A percentile compares a stretch with the other conserved stretches of the same genome.
Evolutionary conservation across 2,329 filamentous ascomycete genomes (phyloP).

Genomic region (Chaetomiaceae sp.): DNA sequence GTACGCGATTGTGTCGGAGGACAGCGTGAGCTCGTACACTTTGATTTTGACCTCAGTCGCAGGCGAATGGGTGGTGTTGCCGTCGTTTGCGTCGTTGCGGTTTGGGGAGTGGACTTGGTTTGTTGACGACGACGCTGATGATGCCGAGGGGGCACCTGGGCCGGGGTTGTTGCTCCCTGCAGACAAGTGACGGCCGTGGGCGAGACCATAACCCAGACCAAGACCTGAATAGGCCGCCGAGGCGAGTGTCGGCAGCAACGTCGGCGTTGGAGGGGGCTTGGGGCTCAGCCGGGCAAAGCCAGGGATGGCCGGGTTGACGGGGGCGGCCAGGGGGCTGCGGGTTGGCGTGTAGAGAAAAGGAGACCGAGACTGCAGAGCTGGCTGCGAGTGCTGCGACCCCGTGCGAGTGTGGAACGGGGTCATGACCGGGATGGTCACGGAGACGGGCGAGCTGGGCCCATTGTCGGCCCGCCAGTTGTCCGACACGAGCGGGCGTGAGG

Average conservation of each 20-base stretch:
- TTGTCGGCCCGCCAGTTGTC: constrained; percentile 13
- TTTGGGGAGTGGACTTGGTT: not conserved
- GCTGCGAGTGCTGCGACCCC: not conserved
- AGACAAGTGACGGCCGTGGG: constrained; percentile 2
- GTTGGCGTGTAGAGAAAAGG: not conserved
- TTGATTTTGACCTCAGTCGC: no score
- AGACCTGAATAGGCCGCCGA: not conserved
- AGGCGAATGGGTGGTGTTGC: not conserved
- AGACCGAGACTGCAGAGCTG: not conserved
- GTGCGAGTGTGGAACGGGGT: not conserved
- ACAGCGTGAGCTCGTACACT: constrained; percentile 28
- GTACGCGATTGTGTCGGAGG: constrained; percentile 40
- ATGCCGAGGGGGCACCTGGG: not conserved
- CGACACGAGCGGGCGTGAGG: constrained; percentile 7
- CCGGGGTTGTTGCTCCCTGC: not conserved
- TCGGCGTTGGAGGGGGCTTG: constrained; percentile 3
- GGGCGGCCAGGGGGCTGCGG: constrained; percentile 3
- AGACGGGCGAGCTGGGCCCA: not conserved
- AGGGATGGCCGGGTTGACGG: not conserved
- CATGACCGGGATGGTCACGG: no score
- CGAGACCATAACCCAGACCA: not conserved
- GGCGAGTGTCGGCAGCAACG: constrained; percentile 1
- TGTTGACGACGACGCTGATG: not conserved
- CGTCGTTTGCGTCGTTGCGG: not conserved
- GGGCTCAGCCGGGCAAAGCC: not conserved